Conservation (phyloP, 768 basidiomycete genomes). For the Serendipita vermifera region DNA sequence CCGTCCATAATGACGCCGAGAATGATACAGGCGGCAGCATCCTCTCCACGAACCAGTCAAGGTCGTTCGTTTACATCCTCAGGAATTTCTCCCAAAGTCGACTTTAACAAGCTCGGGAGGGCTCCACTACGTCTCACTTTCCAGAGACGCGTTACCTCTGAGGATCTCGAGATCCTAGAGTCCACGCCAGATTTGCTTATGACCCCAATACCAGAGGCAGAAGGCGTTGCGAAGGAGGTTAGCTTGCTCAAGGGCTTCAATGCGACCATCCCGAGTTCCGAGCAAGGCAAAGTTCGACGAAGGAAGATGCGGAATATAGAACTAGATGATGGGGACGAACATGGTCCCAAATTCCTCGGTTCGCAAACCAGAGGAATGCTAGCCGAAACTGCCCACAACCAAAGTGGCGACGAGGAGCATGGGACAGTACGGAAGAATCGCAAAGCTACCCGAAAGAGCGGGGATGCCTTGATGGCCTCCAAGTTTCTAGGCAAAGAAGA, state of each 20-base stretch:
- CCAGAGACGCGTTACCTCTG: conserved; percentile 58
- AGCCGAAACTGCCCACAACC: conserved; percentile 31
- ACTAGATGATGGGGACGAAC: conserved; percentile 47
- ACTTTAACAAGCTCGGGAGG: conserved; percentile 69
- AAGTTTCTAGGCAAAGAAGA: conserved; percentile 76
- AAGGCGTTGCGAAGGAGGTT: conserved; percentile 55
- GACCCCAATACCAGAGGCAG: conserved; percentile 59
- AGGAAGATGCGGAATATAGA: conserved; percentile 72
- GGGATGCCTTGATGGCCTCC: conserved; percentile 51
- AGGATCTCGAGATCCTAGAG: conserved; percentile 73
- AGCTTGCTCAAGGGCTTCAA: conserved; percentile 84
- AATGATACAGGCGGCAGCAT: conserved; percentile 58
- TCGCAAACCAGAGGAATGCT: conserved; percentile 66
- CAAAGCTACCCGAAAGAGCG: conserved; percentile 32
- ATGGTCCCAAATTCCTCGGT: conserved; percentile 34
- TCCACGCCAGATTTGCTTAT: conserved; percentile 64
- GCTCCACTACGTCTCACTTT: conserved; percentile 59
- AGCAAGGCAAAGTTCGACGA: conserved; percentile 60
- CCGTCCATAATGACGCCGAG: conserved; percentile 83
- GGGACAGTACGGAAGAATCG: conserved; percentile 46
- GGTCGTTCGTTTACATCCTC: conserved; percentile 18
- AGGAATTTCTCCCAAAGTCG: conserved; percentile 34
- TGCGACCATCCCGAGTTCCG: conserved; percentile 86
- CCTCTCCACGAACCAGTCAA: conserved; percentile 33
- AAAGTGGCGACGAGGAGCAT: conserved; percentile 31